Evolutionary conservation across 805 yeast genomes (phyloP).

Genomic region (Kodamaea kaohsiungensis): DNA sequence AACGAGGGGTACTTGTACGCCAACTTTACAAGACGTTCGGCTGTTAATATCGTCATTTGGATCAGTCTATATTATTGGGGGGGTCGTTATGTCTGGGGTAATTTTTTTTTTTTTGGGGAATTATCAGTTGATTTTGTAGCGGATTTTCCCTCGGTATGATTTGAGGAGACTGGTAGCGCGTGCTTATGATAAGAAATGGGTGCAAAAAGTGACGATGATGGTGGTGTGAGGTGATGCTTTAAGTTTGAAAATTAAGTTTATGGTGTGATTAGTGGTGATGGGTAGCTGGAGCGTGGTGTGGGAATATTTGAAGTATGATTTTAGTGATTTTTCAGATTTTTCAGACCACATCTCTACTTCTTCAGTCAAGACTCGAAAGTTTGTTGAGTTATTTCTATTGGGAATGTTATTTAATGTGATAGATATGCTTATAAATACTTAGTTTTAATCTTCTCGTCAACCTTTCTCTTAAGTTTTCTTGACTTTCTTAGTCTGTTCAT

Average conservation of each 20-base stretch:
- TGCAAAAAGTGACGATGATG: not conserved
- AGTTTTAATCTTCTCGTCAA: too few relatives aligned
- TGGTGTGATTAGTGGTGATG: too few relatives aligned
- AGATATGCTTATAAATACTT: too few relatives aligned
- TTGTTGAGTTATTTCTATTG: too few relatives aligned
- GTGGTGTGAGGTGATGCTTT: too few relatives aligned
- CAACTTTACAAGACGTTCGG: conserved; percentile 54
- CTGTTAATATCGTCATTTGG: conserved; percentile 36
- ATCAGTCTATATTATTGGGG: not conserved
- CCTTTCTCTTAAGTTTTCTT: not conserved
- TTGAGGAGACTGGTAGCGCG: conserved; percentile 1
- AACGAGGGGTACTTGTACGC: conserved; percentile 57
- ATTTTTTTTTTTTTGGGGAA: conserved; percentile 6
- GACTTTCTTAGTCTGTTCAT: not conserved
- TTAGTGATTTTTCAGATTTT: too few relatives aligned
- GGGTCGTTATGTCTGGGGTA: conserved; percentile 18
- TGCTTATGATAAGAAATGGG: conserved; percentile 1
- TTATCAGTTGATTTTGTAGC: not conserved
- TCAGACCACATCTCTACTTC: too few relatives aligned
- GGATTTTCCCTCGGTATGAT: not conserved
- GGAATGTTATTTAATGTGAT: too few relatives aligned
- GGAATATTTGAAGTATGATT: too few relatives aligned
- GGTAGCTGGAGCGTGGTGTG: too few relatives aligned
- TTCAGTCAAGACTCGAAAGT: too few relatives aligned
- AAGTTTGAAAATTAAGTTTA: too few relatives aligned